These are phyloP conservation scores for Citrus cavaleriei DNA, from an alignment of 345 rosid genomes.

Conservation along the genomic window DNA sequence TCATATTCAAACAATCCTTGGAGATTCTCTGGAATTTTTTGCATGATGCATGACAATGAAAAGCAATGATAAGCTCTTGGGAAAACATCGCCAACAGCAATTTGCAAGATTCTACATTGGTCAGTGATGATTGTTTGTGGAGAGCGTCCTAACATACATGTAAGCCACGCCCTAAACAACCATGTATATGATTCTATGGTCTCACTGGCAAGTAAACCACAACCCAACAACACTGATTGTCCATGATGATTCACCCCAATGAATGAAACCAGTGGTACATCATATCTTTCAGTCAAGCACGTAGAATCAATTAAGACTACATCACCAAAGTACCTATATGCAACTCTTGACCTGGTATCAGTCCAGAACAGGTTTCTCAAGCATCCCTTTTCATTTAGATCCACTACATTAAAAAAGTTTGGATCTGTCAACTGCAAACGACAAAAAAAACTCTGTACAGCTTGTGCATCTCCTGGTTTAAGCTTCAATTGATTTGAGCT, in stretches of 20 bases:
- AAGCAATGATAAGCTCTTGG: conserved; percentile 53
- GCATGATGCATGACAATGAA: conserved; percentile 29
- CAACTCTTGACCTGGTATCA: neutral
- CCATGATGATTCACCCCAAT: conserved; percentile 57
- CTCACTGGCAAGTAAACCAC: conserved; percentile 46
- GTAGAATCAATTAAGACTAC: conserved; percentile 42
- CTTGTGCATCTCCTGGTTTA: conserved; percentile 29
- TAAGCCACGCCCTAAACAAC: conserved; percentile 62
- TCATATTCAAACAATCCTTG: conserved; percentile 33
- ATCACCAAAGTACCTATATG: conserved; percentile 18
- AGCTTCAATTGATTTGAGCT: conserved; percentile 28
- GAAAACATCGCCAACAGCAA: conserved; percentile 45
- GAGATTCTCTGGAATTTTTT: conserved; percentile 34
- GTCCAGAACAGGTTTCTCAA: conserved; percentile 2
- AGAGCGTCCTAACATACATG: conserved; percentile 49
- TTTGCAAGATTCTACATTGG: conserved; percentile 34
- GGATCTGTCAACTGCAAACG: conserved; percentile 46
- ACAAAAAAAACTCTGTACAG: conserved; percentile 39
- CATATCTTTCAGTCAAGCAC: conserved; percentile 36
- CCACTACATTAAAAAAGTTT: conserved; percentile 54
- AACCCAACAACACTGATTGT: conserved; percentile 43
- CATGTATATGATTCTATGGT: conserved; percentile 45
- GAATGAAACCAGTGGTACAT: conserved; percentile 43
- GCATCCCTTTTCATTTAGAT: conserved; percentile 18
- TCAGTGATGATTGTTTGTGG: conserved; percentile 46